These are phyloP conservation scores for Fusarium dimerum DNA, from an alignment of 2,329 filamentous ascomycete genomes.

Conservation along the genomic window DNA sequence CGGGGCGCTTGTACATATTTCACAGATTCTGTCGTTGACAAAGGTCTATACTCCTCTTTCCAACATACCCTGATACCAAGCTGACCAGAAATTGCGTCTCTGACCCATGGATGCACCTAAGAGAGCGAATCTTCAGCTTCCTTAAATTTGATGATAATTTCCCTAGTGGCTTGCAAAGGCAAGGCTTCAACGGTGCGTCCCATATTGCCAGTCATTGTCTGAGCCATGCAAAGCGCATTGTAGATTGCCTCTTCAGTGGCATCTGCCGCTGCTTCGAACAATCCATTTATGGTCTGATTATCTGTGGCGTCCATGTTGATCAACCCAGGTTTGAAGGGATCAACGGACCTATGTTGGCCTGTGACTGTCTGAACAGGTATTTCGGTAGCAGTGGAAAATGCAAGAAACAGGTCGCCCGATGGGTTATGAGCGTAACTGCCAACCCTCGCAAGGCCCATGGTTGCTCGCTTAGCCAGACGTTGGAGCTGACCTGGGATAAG, in stretches of 20 bases:
- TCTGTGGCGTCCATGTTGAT: conserved; percentile 39
- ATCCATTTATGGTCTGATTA: conserved; percentile 59
- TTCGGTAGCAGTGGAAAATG: conserved; percentile 62
- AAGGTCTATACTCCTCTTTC: too few species aligned
- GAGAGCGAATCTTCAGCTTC: too few species aligned
- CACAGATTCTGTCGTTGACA: too few species aligned
- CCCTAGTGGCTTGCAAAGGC: conserved; percentile 46
- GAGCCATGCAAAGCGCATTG: conserved; percentile 63
- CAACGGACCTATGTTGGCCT: conserved; percentile 34
- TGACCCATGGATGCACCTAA: too few species aligned
- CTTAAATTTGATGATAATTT: conserved; percentile 37
- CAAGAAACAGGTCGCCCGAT: conserved; percentile 68
- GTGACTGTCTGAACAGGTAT: conserved; percentile 42
- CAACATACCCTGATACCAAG: too few species aligned
- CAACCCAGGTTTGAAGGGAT: conserved; percentile 40
- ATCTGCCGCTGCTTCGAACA: conserved; percentile 64
- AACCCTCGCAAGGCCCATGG: conserved; percentile 60
- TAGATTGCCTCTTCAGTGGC: conserved; percentile 66
- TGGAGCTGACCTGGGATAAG: conserved; percentile 36
- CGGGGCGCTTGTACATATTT: too few species aligned
- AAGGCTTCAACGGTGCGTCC: conserved; percentile 53
- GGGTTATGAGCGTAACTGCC: conserved; percentile 63
- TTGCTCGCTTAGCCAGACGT: conserved; percentile 60
- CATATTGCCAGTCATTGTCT: conserved; percentile 56
- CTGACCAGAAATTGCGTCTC: too few species aligned